Percentiles rank a stretch among this genome's conserved stretches.
phyloP scores from a whole-genome alignment of 805 yeast genomes.

The Saccharomycopsis sp. region DNA sequence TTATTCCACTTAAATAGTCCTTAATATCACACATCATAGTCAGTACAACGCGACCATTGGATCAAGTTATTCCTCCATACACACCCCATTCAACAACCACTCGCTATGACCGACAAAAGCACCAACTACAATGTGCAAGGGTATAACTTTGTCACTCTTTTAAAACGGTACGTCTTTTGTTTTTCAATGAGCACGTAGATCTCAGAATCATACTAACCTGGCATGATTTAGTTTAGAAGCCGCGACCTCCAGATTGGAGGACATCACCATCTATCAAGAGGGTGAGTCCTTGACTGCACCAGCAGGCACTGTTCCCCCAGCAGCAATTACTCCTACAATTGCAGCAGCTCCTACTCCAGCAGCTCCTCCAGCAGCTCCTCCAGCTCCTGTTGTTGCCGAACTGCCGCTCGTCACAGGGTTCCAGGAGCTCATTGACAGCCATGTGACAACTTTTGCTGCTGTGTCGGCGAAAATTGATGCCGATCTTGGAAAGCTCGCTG shows the following conservation, averaged over 20 bases:
- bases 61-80: too few relatives aligned
- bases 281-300: constrained; percentile 23
- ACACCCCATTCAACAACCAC: too few relatives aligned
- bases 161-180: constrained; percentile 45
- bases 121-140: constrained; percentile 59
- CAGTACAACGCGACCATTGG: too few relatives aligned
- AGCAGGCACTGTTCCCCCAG: constrained; percentile 18
- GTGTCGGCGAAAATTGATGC: constrained; percentile 50
- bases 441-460: constrained; percentile 54
- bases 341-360: constrained; percentile 21
- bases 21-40: too few relatives aligned
- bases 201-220: not conserved
- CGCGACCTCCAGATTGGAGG: constrained; percentile 89
- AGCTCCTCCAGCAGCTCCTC: constrained; percentile 19
- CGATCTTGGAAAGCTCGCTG: constrained; percentile 50
- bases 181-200: too few relatives aligned
- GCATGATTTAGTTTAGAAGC: constrained; percentile 61
- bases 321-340: constrained; percentile 1
- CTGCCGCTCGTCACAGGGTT: constrained; percentile 45
- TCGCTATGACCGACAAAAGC: constrained; percentile 27
- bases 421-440: constrained; percentile 44
- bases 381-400: constrained; percentile 20
- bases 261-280: constrained; percentile 66
- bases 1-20: too few relatives aligned
- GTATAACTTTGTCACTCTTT: constrained; percentile 76